Base-by-base conservation (phyloP, 352 stramenopile species). In the Phytophthora cactorum region DNA sequence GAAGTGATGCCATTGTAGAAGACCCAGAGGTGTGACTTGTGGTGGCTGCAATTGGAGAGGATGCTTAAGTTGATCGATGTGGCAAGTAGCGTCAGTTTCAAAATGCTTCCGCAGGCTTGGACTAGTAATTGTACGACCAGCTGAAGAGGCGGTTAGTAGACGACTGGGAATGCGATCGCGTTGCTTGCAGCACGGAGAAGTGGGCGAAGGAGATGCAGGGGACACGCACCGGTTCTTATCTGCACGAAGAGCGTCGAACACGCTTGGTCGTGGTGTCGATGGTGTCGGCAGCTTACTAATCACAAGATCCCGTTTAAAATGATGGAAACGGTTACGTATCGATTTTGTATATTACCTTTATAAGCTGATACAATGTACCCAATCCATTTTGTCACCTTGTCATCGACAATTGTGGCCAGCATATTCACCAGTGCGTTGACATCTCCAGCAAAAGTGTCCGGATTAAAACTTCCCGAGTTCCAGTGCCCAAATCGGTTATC, bases 61-160 rank as follows among this genome's bases (percentile, higher is more conserved):
- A 49, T 17, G 44, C 46, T 31, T 55, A 63, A 64, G 17, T 47
- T 57, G 57, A 57, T 57, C 32, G 52, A 52, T 3, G 28, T 45
- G 43, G 17, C 31, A 22, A 38, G 55, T 14, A 39, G 34, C 4
- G 34, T 15, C 31, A 0, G 31, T 34, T 34, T 34, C 31, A 39
- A 39, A 46, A 38, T 28, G 54, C 10, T 39, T 63, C 17, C 43
- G 43, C 31, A 47, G 15, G 31, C 52, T 39, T 49, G 22, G 36
- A 6, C 9, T 45, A 4, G n/a, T 56, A 41, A 27, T 2, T 38
- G 27, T 25, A 38, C 46, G 46, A 52, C 46, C 27, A 52, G 14
- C 27, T 52, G 8, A 43, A 31, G 31, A 22, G n/a, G 9, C 51
- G 10, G 31, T 46, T 46, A 25, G 9, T 34, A 32, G 12, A 25